Evolutionary conservation across 768 basidiomycete genomes (phyloP).

Genomic region (Auriscalpium vulgare): DNA sequence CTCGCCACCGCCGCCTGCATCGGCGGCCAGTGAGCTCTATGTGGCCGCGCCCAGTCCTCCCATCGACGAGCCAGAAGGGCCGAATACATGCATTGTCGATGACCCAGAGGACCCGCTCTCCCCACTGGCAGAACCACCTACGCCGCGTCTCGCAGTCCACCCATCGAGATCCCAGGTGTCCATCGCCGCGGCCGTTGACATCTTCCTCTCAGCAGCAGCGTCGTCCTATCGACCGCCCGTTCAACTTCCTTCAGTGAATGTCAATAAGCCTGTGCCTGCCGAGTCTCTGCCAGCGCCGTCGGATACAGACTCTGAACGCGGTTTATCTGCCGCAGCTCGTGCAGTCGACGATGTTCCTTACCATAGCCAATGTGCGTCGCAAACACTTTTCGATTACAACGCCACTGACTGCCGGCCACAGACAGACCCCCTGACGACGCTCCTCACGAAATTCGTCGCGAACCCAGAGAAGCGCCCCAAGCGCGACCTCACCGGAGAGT

Average conservation of each 20-base stretch:
- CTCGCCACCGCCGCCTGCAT: too few relatives aligned
- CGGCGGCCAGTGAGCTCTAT: background rate
- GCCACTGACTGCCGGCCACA: conserved; percentile 23
- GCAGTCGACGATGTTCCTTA: conserved; percentile 73
- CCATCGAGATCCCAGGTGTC: conserved; percentile 26
- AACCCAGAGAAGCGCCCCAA: conserved; percentile 66
- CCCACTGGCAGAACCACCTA: conserved; percentile 3
- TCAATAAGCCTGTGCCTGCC: conserved; percentile 47
- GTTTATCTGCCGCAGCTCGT: conserved; percentile 64
- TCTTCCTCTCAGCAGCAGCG: conserved; percentile 24
- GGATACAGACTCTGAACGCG: conserved; percentile 39
- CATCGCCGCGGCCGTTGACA: conserved; percentile 30
- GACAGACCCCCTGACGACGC: conserved; percentile 78
- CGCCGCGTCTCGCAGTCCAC: conserved; percentile 12
- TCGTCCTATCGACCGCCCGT: conserved; percentile 16
- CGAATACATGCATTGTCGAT: conserved; percentile 53
- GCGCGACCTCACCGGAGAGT: conserved; percentile 70
- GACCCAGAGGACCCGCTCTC: conserved; percentile 37
- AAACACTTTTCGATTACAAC: too few relatives aligned
- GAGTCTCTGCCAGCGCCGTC: conserved; percentile 33
- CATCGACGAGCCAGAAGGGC: background rate
- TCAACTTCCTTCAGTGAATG: conserved; percentile 25
- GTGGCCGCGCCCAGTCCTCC: background rate
- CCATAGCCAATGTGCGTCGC: conserved; percentile 80
- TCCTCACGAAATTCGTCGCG: conserved; percentile 78